Evolutionary conservation across 768 basidiomycete species (phyloP).

Genomic region (Cubamyces lactineus): DNA sequence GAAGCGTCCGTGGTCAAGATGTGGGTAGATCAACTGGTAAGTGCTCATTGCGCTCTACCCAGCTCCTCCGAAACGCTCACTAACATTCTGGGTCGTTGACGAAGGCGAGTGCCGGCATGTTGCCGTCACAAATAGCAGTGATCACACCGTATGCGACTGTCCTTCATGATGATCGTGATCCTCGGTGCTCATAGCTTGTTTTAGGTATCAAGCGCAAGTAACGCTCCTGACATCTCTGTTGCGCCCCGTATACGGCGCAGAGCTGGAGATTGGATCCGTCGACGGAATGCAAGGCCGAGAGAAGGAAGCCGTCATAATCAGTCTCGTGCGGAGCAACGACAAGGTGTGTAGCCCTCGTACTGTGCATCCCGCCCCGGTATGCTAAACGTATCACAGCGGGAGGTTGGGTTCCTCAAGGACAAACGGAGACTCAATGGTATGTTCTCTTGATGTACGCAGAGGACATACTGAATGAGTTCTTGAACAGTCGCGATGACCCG

Average conservation of each 20-base stretch:
- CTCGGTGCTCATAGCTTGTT: not conserved
- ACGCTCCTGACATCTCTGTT: constrained; percentile 78
- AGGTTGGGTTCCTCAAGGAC: constrained; percentile 95
- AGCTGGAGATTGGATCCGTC: constrained; percentile 90
- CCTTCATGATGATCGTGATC: not conserved
- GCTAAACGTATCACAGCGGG: constrained; percentile 50
- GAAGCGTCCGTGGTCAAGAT: constrained; percentile 84
- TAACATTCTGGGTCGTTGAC: no score
- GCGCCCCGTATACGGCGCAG: constrained; percentile 64
- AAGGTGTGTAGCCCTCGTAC: constrained; percentile 46
- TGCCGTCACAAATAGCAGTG: constrained; percentile 77
- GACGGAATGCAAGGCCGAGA: constrained; percentile 98
- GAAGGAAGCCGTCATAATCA: constrained; percentile 91
- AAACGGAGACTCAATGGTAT: constrained; percentile 86
- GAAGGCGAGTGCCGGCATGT: constrained; percentile 63
- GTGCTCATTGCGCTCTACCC: constrained; percentile 25
- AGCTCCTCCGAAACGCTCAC: no score
- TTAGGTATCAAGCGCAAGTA: constrained; percentile 93
- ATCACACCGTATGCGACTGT: constrained; percentile 71
- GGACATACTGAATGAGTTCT: no score
- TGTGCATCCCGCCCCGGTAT: not conserved
- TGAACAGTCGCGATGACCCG: constrained; percentile 85
- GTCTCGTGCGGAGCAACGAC: constrained; percentile 90
- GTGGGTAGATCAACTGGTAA: constrained; percentile 82
- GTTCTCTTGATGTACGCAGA: no score